phyloP scores from a whole-genome alignment of 1,139 yeast genomes.

The Suhomyces bribrorum region DNA sequence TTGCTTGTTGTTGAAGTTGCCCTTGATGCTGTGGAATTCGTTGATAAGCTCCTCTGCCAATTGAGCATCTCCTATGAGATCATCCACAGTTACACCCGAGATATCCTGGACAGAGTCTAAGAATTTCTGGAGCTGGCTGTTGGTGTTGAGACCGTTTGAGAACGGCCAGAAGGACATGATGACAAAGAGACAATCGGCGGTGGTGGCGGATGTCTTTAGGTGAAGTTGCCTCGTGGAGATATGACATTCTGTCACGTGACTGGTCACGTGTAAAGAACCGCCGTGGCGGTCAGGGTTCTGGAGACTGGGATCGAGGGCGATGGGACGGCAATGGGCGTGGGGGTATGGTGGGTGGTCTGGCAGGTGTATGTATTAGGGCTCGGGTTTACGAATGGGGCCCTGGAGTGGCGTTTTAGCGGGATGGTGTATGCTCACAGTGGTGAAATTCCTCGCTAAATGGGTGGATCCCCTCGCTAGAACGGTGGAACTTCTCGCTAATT shows the following conservation, averaged over 20 bases:
- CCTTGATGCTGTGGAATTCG: conserved; percentile 45
- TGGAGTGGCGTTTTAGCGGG: too few species aligned
- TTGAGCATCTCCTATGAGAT: conserved; percentile 35
- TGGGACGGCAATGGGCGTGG: too few species aligned
- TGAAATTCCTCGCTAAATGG: too few species aligned
- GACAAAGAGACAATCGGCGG: background rate
- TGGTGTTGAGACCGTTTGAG: conserved; percentile 40
- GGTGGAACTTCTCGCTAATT: too few species aligned
- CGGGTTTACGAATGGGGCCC: too few species aligned
- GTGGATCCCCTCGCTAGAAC: too few species aligned
- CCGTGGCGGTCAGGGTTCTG: too few species aligned
- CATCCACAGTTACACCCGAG: conserved; percentile 35
- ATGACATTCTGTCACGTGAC: background rate
- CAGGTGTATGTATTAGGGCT: too few species aligned
- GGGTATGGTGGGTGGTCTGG: too few species aligned
- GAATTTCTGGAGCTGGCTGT: conserved; percentile 45
- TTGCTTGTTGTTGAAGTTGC: conserved; percentile 30
- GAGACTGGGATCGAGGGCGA: too few species aligned
- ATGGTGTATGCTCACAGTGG: too few species aligned
- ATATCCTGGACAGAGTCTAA: conserved; percentile 42
- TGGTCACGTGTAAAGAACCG: too few species aligned
- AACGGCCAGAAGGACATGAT: conserved; percentile 54
- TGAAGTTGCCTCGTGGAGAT: background rate
- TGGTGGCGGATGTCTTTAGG: background rate
- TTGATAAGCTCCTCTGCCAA: conserved; percentile 43